Base-by-base conservation (phyloP, 306 rosid genomes). In the Vigna mungo region DNA sequence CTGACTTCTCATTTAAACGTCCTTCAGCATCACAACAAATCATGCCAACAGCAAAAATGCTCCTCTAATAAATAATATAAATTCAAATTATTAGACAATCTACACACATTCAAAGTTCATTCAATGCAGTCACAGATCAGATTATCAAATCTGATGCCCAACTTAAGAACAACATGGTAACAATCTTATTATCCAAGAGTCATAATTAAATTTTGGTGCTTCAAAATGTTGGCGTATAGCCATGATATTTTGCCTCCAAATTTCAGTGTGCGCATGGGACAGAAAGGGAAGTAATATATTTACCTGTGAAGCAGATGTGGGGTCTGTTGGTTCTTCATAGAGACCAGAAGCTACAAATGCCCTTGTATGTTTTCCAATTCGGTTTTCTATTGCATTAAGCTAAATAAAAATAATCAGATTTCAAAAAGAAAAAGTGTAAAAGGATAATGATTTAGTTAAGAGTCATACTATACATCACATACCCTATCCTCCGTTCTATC, bases 11-110 rank as follows among this genome's bases (percentile, higher is more conserved):
- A 0, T 95, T 95, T 63, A 92, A 81, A 82, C 84, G 97, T 55
- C 98, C 97, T 82, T 92, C 98, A 51, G 92, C 97, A 36, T 95
- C 98, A 85, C 93, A 88, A 82, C 88, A 90, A 65, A 92, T 86
- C 97, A 88, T 89, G 84, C 98, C 98, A 56, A 88, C 92, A 7
- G 96, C 67, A 84, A 95, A 90, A 81, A 92, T 79, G 86, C 84
- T 87, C 89, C 90, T 90, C 98, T 95, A 93, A 86, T 80, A 77
- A 75, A 84, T 52, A 15, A 75, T n/a, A 78, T 51, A 44, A 47
- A 17, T 49, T 61, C 36, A 80, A 75, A 82, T 55, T 23, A 67
- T 78, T 78, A 78, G 78, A 44, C 53, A 82, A 70, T 21, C n/a
- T 52, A 37, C 37, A 56, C 9, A 20, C 18, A 15, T 27, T 51